Base-by-base conservation (phyloP, 768 basidiomycete genomes). In the Tricholoma saponaceum region DNA sequence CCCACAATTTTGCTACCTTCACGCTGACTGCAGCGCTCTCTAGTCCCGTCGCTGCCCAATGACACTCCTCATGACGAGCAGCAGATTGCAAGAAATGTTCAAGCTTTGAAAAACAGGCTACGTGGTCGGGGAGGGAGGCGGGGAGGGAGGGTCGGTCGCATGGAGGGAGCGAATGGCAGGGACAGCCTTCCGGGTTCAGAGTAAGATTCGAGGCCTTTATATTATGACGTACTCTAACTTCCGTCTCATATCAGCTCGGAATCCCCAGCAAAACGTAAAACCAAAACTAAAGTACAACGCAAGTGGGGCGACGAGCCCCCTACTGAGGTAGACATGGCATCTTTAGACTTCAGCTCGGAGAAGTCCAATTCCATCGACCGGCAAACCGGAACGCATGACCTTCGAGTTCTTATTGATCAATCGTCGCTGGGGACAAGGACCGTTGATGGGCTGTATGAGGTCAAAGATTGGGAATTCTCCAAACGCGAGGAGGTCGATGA, bases 271-370 rank as follows among this genome's bases (percentile, higher is more conserved):
- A 90, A 85, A 63, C 76, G 79, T 60, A 90, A 87, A 63, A 67
- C 78, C 0, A 86, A 88, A 55, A 67, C 78, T 0, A 86, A 88
- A 54, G 65, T 76, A 13, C 88, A 89, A 70, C 86, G 97, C 28
- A 98, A 94, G 74, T 99, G 97, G 97, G 93, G 87, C 22, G 85
- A 96, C 65, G 82, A 86, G 61, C 79, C 80, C 1, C 87, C 89
- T 3, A 87, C 85, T 9, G 91, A 92, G 62, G 79, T 81, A 14
- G 97, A 98, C 62, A 96, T 98, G 92, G 92, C 89, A 5, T 86
- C 90, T 41, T 81, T 98, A 54, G 95, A 99, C 71, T 98, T 91
- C 70, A 92, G 89, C 61, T 63, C 75, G 50, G 84, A 89, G 64
- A 84, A 83, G 60, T 59, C 74, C 0, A 78, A 78, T 53, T 64